phyloP scores from a whole-genome alignment of 2,329 filamentous ascomycete genomes.

The Reticulascus tulasneorum region DNA sequence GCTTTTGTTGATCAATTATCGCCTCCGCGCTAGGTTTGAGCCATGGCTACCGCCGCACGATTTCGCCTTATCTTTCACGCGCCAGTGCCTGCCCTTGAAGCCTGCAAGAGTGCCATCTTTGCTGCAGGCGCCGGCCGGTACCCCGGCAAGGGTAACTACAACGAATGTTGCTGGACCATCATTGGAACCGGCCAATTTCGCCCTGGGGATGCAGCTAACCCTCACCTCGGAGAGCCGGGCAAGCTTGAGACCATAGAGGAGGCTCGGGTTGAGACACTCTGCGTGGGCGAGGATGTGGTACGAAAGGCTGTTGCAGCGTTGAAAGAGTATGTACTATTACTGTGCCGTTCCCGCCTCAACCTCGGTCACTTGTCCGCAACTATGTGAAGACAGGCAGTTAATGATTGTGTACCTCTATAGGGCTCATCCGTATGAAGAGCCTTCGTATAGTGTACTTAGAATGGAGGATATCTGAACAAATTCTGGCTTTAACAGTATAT shows the following conservation, averaged over 20 bases:
- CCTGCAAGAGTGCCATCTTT: conserved; percentile 53
- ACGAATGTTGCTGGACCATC: conserved; percentile 48
- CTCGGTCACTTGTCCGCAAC: conserved; percentile 5
- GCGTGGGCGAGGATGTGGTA: conserved; percentile 53
- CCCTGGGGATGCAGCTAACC: conserved; percentile 57
- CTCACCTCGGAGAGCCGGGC: conserved; percentile 56
- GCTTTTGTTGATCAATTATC: too few species aligned
- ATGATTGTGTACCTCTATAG: conserved; percentile 14
- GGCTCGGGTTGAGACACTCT: conserved; percentile 59
- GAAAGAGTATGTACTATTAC: conserved; percentile 60
- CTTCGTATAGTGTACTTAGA: conserved; percentile 19
- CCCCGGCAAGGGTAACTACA: conserved; percentile 47
- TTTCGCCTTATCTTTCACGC: conserved; percentile 53
- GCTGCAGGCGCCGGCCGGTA: conserved; percentile 54
- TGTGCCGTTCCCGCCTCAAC: background rate
- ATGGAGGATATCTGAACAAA: conserved; percentile 21
- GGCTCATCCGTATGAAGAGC: conserved; percentile 23
- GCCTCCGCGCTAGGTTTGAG: too few species aligned
- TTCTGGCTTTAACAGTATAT: too few species aligned
- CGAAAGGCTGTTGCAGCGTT: conserved; percentile 57
- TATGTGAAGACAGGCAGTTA: background rate
- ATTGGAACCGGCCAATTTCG: conserved; percentile 63
- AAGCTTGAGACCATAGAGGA: conserved; percentile 57
- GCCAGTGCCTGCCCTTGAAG: conserved; percentile 37
- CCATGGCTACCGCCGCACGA: too few species aligned